Base-by-base conservation (phyloP, 768 basidiomycete species). In the Trametes elegans region DNA sequence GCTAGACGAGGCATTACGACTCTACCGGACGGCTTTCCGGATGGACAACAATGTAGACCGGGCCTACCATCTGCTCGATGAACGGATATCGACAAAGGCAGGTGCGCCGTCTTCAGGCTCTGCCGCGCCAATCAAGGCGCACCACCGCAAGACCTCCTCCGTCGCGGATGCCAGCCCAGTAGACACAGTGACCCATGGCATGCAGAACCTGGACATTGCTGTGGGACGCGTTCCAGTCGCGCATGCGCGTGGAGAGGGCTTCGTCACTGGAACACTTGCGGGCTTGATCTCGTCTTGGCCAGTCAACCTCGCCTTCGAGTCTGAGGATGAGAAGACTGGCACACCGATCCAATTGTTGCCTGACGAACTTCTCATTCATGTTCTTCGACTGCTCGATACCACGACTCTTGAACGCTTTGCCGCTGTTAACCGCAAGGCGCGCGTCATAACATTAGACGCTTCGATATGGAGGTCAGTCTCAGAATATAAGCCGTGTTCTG, bases 1-100 rank as follows among this genome's bases (percentile, higher is more conserved):
- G 55, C 74, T 92, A 44, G 88, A 93, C 59, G 82, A 87, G 29
- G 93, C 93, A 10, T 70, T 93, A 9, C 64, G 70, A 23, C 71
- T 93, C 7, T 97, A 96, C 64, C 83, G 90, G 9, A 81, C 82
- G 57, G 90, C 90, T 2, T 94, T 93, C 68, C 81, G 86, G 48
- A 71, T 87, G 71, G 81, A 93, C 55, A 74, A 86, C 31, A 74
- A 88, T 57, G 88, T 94, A 29, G 92, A 93, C 66, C 77, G 78
- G 56, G 78, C 80, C 1, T 93, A 88, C 70, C 75, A 79, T 56
- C 74, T 76, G 36, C 76, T 83, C 56, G 85, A 89, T 64, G 72
- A 64, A 38, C 66, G 62, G 52, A 28, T 62, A 28, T 61, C 62
- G 9, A 36, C 42, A 43, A 24, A 28, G 23, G 32, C 29, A 27